Evolutionary conservation across 306 rosid species (phyloP), one percentile per base, ranked within the genome.

Genomic region (Prosopis cineraria): DNA sequence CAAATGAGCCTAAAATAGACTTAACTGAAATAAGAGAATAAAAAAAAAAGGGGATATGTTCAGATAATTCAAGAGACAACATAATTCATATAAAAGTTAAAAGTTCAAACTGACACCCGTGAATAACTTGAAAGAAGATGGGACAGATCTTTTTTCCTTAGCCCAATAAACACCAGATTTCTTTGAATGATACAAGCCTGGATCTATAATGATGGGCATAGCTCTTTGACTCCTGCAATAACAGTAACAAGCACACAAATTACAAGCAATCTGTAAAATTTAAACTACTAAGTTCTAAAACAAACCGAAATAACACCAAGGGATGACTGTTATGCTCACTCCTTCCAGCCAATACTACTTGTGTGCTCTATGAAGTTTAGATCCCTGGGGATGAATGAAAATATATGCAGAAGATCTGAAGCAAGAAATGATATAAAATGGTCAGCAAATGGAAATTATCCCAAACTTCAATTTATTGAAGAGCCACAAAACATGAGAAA

Each of bases 101-200:
- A 27, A 78, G 44, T 65, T 37, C 10, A 37, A 65, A 47, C 27
- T 10, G 77, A 68, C 83, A 93, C 98, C 99, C 36, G 90, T 84
- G 80, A 86, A 95, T 85, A 95, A 76, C 91, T 93, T 95, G 90
- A 95, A 93, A 0, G 98, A 91, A 31, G 97, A 85, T 0, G 98
- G 99, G 31, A 88, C 83, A 24, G 99, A 87, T 78, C 97, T 89
- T 79, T 86, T 88, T 88, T 93, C 98, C 80, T 91, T 95, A 24
- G 99, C 99, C 90, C 91, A 93, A 86, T 89, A 95, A 56, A 93
- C 93, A 7, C 93, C 95, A 24, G 99, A 95, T 82, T 87, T 90
- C 77, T 85, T 88, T 11, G 89, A 80, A 82, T 89, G 99, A 84
- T 92, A 95, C 77, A 95, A 82, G 75, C 88, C 97, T 0, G 99